Evolutionary conservation across 148 eudicot genomes (phyloP), one percentile per base, ranked within the genome.

Genomic region (Spergularia bocconei): DNA sequence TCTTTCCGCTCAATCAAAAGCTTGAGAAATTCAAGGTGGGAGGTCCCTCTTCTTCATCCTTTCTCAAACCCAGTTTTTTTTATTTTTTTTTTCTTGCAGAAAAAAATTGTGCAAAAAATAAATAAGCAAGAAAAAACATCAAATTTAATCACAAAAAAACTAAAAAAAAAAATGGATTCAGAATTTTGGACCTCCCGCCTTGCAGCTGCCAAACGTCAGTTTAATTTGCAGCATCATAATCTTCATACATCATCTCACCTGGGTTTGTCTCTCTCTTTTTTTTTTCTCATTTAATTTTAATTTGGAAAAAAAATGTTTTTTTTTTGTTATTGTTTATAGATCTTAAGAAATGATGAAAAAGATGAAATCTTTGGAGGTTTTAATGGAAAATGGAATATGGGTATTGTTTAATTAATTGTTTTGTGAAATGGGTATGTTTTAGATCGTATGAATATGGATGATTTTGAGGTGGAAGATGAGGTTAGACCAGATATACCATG

Each of bases 381-480:
- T 7, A 17, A 8, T 47, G n/a, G 29, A 15, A 0, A 58, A 78
- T 47, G 51, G 57, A 56, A 33, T 75, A 13, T 80, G 79, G 79
- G 82, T 56, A 25, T 63, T 80, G 14, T 41, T 39, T n/a, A 6
- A 55, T 57, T 48, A 17, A 44, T 75, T 74, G 6, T 75, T 63
- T 75, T 66, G 1, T 76, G 48, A 73, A 79, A 74, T 73, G 77
- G 80, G 69, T 70, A 66, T 61, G 25, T 81, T 71, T 65, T 78
- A 93, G 98, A 93, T 89, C 88, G 91, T 70, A 77, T 91, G 79
- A 93, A 82, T 73, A 85, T 87, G 23, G 97, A 93, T 79, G 97
- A 91, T 71, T 81, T 89, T 63, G 97, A 93, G 80, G 86, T 84
- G 36, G 97, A 89, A 56, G 98, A 93, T 44, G 98, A 93, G 71